These are phyloP conservation scores for Coniochaeta hoffmannii DNA, from an alignment of 2,329 filamentous ascomycete species.

Conservation along the genomic window DNA sequence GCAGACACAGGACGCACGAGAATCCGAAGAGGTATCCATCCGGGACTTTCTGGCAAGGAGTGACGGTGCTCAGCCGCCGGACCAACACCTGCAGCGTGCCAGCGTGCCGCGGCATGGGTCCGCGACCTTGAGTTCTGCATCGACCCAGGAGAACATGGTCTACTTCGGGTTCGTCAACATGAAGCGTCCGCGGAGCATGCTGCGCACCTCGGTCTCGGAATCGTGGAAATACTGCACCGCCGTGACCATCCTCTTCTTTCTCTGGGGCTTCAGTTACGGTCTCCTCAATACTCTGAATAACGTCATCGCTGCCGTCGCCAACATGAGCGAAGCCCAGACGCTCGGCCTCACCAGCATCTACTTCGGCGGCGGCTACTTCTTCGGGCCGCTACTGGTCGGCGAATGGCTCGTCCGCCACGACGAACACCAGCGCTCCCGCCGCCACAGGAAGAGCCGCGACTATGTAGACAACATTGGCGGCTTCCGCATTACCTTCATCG, in stretches of 20 bases:
- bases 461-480: conserved; percentile 47
- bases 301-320: conserved; percentile 55
- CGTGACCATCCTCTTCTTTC: conserved; percentile 74
- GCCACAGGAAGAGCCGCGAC: conserved; percentile 22
- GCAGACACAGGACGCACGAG: not conserved
- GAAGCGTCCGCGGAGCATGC: conserved; percentile 60
- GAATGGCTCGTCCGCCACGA: conserved; percentile 64
- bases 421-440: conserved; percentile 42
- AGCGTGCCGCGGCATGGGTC: not conserved
- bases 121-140: not conserved
- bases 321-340: conserved; percentile 54
- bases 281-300: conserved; percentile 75
- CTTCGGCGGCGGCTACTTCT: conserved; percentile 62
- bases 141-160: conserved; percentile 31
- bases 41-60: conserved; percentile 12
- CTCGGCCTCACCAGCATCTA: conserved; percentile 64
- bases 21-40: conserved; percentile 13
- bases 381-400: conserved; percentile 63
- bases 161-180: conserved; percentile 78
- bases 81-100: not conserved
- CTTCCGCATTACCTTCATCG: conserved; percentile 74
- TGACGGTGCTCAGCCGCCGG: not conserved
- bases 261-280: conserved; percentile 90
- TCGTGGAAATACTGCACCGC: conserved; percentile 65
- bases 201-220: conserved; percentile 54